phyloP scores from a whole-genome alignment of 495 filamentous ascomycete species.

The Penicillium bialowiezense region DNA sequence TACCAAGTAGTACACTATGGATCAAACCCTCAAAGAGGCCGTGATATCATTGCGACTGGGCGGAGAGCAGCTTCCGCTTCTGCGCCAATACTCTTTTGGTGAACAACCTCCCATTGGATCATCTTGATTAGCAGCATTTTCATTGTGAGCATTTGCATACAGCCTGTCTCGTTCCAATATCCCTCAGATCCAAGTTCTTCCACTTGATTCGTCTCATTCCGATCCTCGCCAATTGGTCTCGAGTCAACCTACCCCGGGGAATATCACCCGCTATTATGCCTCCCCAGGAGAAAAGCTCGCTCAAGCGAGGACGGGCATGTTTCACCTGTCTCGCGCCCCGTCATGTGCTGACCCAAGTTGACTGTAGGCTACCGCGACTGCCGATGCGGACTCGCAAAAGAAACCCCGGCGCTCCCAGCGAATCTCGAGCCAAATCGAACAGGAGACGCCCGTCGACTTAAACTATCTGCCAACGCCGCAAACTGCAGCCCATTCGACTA shows the following conservation, averaged over 20 bases:
- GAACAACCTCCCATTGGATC: too few species aligned
- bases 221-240: conserved; percentile 19
- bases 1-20: too few species aligned
- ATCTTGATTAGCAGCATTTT: too few species aligned
- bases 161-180: too few species aligned
- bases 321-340: background rate
- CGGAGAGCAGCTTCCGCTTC: too few species aligned
- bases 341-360: conserved; percentile 14
- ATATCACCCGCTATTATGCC: conserved; percentile 35
- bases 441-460: conserved; percentile 59
- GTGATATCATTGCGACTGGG: too few species aligned
- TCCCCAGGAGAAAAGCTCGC: conserved; percentile 51
- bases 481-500: conserved; percentile 64
- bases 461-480: conserved; percentile 79
- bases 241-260: conserved; percentile 5
- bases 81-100: too few species aligned
- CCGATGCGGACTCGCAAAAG: conserved; percentile 41
- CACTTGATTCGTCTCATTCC: background rate
- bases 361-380: conserved; percentile 35
- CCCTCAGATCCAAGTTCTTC: too few species aligned
- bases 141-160: too few species aligned
- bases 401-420: conserved; percentile 53
- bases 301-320: conserved; percentile 51
- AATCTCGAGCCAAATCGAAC: conserved; percentile 51
- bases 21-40: too few species aligned